These are phyloP conservation scores for Pestalotiopsis sp. DNA, from an alignment of 2,329 filamentous ascomycete genomes.

Conservation along the genomic window DNA sequence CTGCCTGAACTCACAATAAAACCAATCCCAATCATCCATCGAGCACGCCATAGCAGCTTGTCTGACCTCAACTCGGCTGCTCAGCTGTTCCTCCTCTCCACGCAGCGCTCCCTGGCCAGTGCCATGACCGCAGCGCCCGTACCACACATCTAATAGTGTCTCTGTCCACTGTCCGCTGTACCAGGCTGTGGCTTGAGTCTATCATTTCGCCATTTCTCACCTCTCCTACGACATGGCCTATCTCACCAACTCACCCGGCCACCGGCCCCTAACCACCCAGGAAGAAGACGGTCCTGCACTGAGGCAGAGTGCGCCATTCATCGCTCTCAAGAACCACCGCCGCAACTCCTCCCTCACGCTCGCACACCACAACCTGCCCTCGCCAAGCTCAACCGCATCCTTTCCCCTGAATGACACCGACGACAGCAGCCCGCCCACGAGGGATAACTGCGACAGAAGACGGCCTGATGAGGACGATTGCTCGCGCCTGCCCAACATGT, in stretches of 20 bases:
- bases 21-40: not conserved
- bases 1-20: not conserved
- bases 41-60: slow-evolving; percentile 14
- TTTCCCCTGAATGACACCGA: slow-evolving; percentile 22
- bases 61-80: slow-evolving; percentile 7
- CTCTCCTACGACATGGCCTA: slow-evolving; percentile 19
- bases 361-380: slow-evolving; percentile 10
- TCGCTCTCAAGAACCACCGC: slow-evolving; percentile 1
- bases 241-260: slow-evolving; percentile 20
- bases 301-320: slow-evolving; percentile 21
- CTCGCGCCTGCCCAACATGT: slow-evolving; percentile 58
- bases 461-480: slow-evolving; percentile 53
- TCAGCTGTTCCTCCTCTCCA: not conserved
- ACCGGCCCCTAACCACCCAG: slow-evolving; percentile 19
- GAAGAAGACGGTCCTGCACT: slow-evolving; percentile 24
- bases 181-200: slow-evolving; percentile 1
- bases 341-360: slow-evolving; percentile 5
- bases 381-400: slow-evolving; percentile 15
- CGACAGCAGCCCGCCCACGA: slow-evolving; percentile 29
- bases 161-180: not conserved
- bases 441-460: slow-evolving; percentile 53
- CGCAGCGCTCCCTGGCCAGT: slow-evolving; percentile 11
- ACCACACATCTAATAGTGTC: not conserved
- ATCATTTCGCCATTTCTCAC: slow-evolving; percentile 12
- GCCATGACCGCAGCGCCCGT: slow-evolving; percentile 9